Evolutionary conservation across 768 basidiomycete genomes (phyloP).

Genomic region (Neoboletus brunneissimus): DNA sequence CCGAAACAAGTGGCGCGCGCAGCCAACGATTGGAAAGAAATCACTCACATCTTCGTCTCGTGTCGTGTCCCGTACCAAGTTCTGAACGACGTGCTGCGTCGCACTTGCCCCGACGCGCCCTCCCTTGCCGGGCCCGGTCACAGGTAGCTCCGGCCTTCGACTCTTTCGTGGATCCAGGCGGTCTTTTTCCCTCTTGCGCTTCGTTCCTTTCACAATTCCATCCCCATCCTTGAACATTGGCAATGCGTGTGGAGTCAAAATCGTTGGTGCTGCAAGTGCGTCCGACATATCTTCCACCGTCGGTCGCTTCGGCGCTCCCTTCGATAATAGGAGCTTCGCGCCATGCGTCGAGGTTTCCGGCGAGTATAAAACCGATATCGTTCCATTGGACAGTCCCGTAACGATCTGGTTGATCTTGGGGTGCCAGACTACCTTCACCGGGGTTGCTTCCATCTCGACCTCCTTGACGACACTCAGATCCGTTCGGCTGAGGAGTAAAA

Average conservation of each 20-base stretch:
- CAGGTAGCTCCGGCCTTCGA: conserved; percentile 86
- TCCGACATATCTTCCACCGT: conserved; percentile 89
- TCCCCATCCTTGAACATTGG: conserved; percentile 88
- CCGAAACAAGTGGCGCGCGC: background rate
- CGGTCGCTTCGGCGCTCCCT: conserved; percentile 79
- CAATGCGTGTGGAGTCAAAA: conserved; percentile 87
- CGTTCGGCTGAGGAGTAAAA: conserved; percentile 72
- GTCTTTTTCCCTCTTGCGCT: conserved; percentile 89
- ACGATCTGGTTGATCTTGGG: conserved; percentile 97
- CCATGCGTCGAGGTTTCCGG: conserved; percentile 88
- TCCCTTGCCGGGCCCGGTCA: conserved; percentile 89
- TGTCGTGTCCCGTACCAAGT: conserved; percentile 86
- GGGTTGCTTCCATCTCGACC: conserved; percentile 68
- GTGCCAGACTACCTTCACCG: conserved; percentile 93
- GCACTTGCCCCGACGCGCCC: conserved; percentile 96
- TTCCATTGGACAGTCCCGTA: conserved; percentile 82
- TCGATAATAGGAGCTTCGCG: conserved; percentile 83
- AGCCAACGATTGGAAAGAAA: conserved; percentile 13
- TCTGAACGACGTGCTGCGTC: conserved; percentile 95
- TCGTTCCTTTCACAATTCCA: conserved; percentile 65
- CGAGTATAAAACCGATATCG: conserved; percentile 89
- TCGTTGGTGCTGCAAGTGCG: conserved; percentile 79
- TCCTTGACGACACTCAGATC: conserved; percentile 66
- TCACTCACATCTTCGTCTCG: conserved; percentile 91
- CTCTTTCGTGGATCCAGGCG: conserved; percentile 89